Evolutionary conservation across 108 stramenopile species (phyloP).

Genomic region (Schizochytrium sp.): DNA sequence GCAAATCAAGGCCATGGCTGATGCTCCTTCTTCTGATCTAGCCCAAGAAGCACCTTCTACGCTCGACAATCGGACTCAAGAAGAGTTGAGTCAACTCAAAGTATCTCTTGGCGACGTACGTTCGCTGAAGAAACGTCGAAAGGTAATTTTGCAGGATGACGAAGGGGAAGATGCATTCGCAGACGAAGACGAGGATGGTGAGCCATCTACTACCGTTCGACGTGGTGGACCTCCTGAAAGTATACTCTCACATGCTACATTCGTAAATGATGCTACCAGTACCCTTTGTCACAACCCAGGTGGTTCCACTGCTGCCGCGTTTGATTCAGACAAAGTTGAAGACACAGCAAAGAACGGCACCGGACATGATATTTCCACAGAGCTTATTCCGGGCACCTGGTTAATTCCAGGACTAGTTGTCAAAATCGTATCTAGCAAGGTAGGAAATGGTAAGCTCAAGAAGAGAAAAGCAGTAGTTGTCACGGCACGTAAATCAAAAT

Average conservation of each 20-base stretch:
- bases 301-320: too few species aligned
- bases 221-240: conserved; percentile 67
- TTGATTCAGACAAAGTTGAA: neutral
- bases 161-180: neutral
- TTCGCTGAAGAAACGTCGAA: neutral
- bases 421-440: conserved; percentile 73
- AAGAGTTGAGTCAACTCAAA: conserved; percentile 60
- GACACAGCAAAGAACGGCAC: neutral
- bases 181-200: conserved; percentile 39
- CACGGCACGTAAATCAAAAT: neutral
- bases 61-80: conserved; percentile 64
- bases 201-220: conserved; percentile 61
- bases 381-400: conserved; percentile 65
- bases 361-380: too few species aligned
- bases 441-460: conserved; percentile 72
- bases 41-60: neutral
- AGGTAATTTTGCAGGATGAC: neutral
- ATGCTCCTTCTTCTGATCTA: neutral
- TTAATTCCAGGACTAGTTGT: conserved; percentile 71
- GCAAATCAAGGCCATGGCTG: neutral
- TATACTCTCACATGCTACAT: conserved; percentile 62
- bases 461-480: conserved; percentile 71
- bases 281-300: neutral
- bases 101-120: conserved; percentile 23
- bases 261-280: neutral